A percentile compares a stretch with the other conserved stretches of the same genome.
Evolutionary conservation across 192 early-diverging fungal species (phyloP).

Genomic region (Coemansia sp.): DNA sequence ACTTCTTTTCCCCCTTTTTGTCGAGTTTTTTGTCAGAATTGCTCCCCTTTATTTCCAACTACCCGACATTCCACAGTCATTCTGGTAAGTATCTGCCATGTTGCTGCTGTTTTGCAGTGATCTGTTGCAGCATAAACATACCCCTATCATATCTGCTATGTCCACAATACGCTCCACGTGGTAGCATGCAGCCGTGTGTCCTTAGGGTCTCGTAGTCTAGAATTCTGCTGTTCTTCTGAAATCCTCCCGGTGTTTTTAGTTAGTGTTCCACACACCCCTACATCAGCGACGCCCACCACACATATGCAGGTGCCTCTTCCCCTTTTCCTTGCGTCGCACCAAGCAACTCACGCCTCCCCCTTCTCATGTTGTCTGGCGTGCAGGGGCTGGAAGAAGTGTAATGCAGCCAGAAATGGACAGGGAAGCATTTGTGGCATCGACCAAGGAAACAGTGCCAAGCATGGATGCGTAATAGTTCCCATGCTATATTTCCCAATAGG

Average conservation of each 20-base stretch:
- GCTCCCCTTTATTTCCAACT: background rate
- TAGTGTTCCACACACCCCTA: background rate
- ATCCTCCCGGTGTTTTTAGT: background rate
- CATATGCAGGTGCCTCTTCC: background rate
- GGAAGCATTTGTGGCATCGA: background rate
- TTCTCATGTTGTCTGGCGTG: background rate
- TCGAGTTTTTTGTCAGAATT: background rate
- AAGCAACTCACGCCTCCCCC: background rate
- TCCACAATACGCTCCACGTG: background rate
- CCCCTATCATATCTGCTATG: background rate
- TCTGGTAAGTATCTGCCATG: background rate
- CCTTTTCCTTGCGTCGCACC: background rate
- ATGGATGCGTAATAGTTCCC: conserved; percentile 17
- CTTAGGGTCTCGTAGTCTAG: background rate
- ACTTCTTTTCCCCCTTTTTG: background rate
- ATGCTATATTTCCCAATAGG: conserved; percentile 11
- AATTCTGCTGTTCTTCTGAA: background rate
- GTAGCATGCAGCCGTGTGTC: background rate
- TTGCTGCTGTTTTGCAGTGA: background rate
- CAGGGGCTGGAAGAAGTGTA: background rate
- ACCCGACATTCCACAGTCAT: background rate
- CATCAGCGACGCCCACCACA: background rate
- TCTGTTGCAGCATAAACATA: background rate
- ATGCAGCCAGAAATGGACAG: background rate
- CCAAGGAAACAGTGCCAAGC: background rate